Evolutionary conservation across 257 asterid species (phyloP).

Genomic region (Henckelia pumila): DNA sequence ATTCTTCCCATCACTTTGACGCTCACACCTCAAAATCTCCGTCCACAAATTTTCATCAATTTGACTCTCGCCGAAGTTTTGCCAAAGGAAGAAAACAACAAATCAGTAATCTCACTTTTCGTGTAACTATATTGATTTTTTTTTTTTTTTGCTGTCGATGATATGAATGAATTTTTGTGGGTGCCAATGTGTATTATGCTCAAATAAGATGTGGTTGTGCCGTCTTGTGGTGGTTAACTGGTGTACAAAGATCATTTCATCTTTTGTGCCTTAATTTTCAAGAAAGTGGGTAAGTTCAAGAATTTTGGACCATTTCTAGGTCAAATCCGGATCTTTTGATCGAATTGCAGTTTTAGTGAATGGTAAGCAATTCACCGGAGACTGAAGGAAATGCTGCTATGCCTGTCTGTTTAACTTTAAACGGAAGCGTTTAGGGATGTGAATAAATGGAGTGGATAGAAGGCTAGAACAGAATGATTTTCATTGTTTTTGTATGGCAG

Average conservation of each 20-base stretch:
- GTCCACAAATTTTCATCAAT: slow-evolving; percentile 23
- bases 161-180: neutral
- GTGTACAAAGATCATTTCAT: neutral
- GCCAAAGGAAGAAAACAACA: slow-evolving; percentile 72
- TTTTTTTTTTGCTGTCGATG: slow-evolving; percentile 15
- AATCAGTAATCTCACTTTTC: slow-evolving; percentile 32
- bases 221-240: neutral
- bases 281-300: neutral
- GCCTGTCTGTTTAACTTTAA: neutral
- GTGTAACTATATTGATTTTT: neutral
- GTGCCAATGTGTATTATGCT: slow-evolving; percentile 5
- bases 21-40: slow-evolving; percentile 25
- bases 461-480: neutral
- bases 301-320: neutral
- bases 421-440: neutral
- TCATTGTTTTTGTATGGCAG: neutral
- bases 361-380: neutral
- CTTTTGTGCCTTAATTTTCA: neutral
- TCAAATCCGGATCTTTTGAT: neutral
- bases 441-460: neutral
- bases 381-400: neutral
- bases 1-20: slow-evolving; percentile 27
- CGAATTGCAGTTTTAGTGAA: neutral
- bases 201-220: neutral
- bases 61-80: slow-evolving; percentile 51